phyloP scores from a whole-genome alignment of 768 basidiomycete species.

The Leccinum subtestaceum region DNA sequence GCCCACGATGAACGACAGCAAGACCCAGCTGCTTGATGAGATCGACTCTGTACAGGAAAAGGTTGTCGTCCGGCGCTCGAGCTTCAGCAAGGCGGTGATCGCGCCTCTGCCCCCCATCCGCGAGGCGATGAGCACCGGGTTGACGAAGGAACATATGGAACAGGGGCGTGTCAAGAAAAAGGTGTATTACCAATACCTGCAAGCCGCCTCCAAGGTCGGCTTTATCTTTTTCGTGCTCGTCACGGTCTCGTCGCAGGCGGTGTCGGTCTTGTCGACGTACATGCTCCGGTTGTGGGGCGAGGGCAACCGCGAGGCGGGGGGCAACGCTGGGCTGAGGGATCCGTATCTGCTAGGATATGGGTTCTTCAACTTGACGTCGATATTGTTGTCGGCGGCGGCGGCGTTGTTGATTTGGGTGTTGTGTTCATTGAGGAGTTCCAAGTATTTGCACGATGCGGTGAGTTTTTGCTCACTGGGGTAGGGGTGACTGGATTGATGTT shows the following conservation, averaged over 20 bases:
- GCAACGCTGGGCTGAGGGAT: slow-evolving; percentile 53
- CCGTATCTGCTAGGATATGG: slow-evolving; percentile 65
- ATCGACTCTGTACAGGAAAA: slow-evolving; percentile 50
- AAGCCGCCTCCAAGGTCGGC: slow-evolving; percentile 73
- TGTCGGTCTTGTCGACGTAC: slow-evolving; percentile 57
- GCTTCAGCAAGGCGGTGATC: slow-evolving; percentile 56
- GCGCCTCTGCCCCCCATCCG: slow-evolving; percentile 41
- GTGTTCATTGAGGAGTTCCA: slow-evolving; percentile 72
- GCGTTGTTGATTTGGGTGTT: slow-evolving; percentile 73
- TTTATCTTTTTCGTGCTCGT: slow-evolving; percentile 64
- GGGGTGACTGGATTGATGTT: background rate
- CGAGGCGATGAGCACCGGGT: slow-evolving; percentile 41
- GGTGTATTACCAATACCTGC: slow-evolving; percentile 77
- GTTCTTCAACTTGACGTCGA: slow-evolving; percentile 57
- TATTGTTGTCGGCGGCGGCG: slow-evolving; percentile 50
- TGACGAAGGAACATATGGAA: slow-evolving; percentile 70
- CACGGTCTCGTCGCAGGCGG: slow-evolving; percentile 53
- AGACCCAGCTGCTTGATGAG: slow-evolving; percentile 27
- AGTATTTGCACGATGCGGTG: slow-evolving; percentile 73
- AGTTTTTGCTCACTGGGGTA: slow-evolving; percentile 18
- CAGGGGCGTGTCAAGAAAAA: slow-evolving; percentile 75
- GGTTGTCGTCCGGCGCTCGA: slow-evolving; percentile 48
- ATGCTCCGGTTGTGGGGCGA: slow-evolving; percentile 83
- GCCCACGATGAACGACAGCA: slow-evolving; percentile 19
- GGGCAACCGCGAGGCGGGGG: slow-evolving; percentile 60